Percentiles rank a stretch among this genome's conserved stretches.
phyloP scores from a whole-genome alignment of 2,329 filamentous ascomycete species.

The Colletotrichum theobromicola region DNA sequence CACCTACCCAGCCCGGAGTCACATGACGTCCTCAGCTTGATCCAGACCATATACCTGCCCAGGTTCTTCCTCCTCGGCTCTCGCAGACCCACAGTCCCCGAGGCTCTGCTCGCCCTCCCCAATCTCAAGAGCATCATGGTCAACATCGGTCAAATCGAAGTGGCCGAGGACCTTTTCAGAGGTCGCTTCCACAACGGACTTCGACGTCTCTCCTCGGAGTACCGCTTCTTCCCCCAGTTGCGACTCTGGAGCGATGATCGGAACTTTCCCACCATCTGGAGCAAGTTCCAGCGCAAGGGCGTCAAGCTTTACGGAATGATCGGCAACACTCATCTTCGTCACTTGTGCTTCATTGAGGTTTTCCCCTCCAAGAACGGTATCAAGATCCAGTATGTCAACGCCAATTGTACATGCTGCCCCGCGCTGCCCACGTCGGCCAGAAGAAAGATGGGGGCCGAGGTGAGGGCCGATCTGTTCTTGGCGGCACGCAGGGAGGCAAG shows the following conservation, averaged over 20 bases:
- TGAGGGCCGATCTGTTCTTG: too few relatives aligned
- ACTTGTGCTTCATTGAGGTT: neutral
- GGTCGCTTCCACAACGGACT: neutral
- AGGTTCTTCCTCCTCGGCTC: neutral
- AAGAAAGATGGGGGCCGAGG: neutral
- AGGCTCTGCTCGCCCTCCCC: neutral
- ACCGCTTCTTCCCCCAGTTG: neutral
- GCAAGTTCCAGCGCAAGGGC: neutral
- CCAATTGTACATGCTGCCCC: neutral
- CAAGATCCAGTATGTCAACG: neutral
- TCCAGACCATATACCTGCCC: neutral
- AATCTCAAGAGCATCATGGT: neutral
- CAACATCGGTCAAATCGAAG: accelerated
- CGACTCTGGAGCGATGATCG: neutral
- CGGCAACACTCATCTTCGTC: too few relatives aligned
- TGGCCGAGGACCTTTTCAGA: neutral
- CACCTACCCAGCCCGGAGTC: neutral
- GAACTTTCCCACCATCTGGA: neutral
- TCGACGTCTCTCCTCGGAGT: neutral
- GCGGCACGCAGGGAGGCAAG: too few relatives aligned
- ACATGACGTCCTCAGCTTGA: neutral
- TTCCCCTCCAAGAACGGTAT: neutral
- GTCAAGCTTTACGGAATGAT: neutral
- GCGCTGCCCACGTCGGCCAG: accelerated
- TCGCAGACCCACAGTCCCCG: accelerated